Evolutionary conservation across 208 protist species (phyloP), one percentile per base, ranked within the genome.

Genomic region (Crithidia sp.): DNA sequence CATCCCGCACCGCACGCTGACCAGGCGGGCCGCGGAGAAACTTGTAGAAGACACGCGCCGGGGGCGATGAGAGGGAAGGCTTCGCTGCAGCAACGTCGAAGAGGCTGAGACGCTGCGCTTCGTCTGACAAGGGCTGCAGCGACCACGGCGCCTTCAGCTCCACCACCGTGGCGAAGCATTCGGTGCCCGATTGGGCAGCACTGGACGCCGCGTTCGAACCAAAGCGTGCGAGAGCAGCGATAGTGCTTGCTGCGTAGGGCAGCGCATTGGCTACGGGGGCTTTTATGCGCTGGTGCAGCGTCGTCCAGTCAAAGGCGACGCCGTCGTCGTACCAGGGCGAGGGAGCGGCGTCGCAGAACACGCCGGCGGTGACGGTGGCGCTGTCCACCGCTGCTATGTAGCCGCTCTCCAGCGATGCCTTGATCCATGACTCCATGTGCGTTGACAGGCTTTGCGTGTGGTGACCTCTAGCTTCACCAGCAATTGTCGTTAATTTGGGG

Each of bases 291-390:
- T 81, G 71, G 71, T 93, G 88, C 28, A 93, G 81, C 14, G 56
- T 59, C 5, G 80, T 76, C 88, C 88, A 93, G 60, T 93, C 85
- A 59, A 90, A 88, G 19, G 74, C 77, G 44, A 93, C 78, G 10
- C 85, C 85, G n/a, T 71, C 78, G 36, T 88, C 85, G 60, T 93
- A 93, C 88, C 85, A 90, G 19, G 84, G 76, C 50, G 89, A 85
- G 36, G 69, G 73, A 10, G 54, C 59, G 3, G 69, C 81, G 28
- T 85, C 76, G 55, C 84, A 85, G 43, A 73, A 79, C 39, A 90
- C 80, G 28, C 79, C 84, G 40, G 69, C 64, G 9, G 71, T 39
- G 10, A 80, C 79, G 14, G 37, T 19, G 8, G 40, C 37, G 13
- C 40, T 19, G 5, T 67, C 39, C 5, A 86, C 57, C 28, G n/a